Base-by-base conservation (phyloP, 495 filamentous ascomycete genomes). In the Tuber brumale region DNA sequence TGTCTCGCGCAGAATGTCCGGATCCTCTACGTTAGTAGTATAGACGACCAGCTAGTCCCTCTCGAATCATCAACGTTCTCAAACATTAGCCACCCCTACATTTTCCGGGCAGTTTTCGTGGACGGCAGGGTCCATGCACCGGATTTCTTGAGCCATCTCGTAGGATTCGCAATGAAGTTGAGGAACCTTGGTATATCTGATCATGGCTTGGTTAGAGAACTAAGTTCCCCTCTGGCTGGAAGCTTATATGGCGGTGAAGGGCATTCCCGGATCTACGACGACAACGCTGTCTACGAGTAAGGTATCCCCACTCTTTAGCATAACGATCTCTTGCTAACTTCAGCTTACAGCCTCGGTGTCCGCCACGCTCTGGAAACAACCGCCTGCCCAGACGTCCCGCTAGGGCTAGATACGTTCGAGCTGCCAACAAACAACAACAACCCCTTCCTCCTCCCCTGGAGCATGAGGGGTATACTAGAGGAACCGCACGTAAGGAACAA, bases 31-130 rank as follows among this genome's bases (percentile, higher is more conserved):
- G 86, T 95, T 78, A 95, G 95, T 46, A 97, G 94, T 82, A 95
- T 98, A 73, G 95, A 99, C 83, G 95, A 99, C 84, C 95, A 99
- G 84, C 86, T 99, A 19, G 94, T 99, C 43, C 95, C 94, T 21
- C 84, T 97, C 72, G 94, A 97, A 89, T 97, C 94, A 23, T 93
- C 94, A 0, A 90, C 93, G 3, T 97, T 96, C 80, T 89, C 93
- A 2, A 90, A 91, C 7, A 89, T 92, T 8, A 89, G 89, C 46
- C 95, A 99, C 82, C 95, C 95, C 5, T 94, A 97, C 79, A 94
- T 99, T 57, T 95, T 92, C 82, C 90, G 95, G 39, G 93, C 94
- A 43, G 95, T 95, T 9, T 99, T 98, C 82, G 93, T 99, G 71
- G 95, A 98, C 83, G 93, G 94, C 48, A 89, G 94, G 76, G 89